Percentiles rank a stretch among this genome's conserved stretches.
Evolutionary conservation across 768 basidiomycete species (phyloP).

Genomic region (Termitomyces sp.): DNA sequence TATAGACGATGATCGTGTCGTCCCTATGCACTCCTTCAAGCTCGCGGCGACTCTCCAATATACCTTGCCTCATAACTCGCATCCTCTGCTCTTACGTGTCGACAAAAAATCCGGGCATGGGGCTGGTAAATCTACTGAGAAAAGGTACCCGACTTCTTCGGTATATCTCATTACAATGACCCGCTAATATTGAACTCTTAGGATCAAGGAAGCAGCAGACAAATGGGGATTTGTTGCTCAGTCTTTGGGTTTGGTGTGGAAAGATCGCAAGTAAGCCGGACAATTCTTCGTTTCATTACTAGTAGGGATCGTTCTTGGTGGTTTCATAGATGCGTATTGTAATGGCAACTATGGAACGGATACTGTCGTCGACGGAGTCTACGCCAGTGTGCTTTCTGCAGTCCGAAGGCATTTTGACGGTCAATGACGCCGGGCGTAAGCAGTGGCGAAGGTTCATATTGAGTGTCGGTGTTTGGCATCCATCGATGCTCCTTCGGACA

Average conservation of each 20-base stretch:
- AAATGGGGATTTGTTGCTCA: slow-evolving; percentile 68
- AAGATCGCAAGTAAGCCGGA: slow-evolving; percentile 17
- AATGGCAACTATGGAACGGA: not conserved
- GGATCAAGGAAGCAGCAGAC: slow-evolving; percentile 74
- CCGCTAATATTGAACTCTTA: slow-evolving; percentile 22
- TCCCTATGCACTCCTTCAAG: slow-evolving; percentile 84
- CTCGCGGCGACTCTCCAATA: slow-evolving; percentile 75
- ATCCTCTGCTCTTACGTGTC: slow-evolving; percentile 72
- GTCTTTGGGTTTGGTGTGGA: slow-evolving; percentile 48
- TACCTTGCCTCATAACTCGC: slow-evolving; percentile 52
- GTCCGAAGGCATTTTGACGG: not conserved
- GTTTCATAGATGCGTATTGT: not conserved
- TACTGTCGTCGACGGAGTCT: not conserved
- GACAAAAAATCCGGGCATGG: slow-evolving; percentile 82
- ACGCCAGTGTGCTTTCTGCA: not conserved
- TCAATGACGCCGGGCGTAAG: not conserved
- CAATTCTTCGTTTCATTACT: slow-evolving; percentile 7
- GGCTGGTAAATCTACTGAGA: slow-evolving; percentile 70
- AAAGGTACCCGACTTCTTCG: slow-evolving; percentile 35
- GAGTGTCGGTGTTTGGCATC: not conserved
- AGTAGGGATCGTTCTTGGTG: slow-evolving; percentile 6
- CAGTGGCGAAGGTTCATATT: not conserved
- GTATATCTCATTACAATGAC: not conserved
- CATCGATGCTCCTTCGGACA: not conserved
- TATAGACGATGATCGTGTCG: slow-evolving; percentile 81